Evolutionary conservation across 805 yeast genomes (phyloP).

Genomic region (Teunomyces atbi): DNA sequence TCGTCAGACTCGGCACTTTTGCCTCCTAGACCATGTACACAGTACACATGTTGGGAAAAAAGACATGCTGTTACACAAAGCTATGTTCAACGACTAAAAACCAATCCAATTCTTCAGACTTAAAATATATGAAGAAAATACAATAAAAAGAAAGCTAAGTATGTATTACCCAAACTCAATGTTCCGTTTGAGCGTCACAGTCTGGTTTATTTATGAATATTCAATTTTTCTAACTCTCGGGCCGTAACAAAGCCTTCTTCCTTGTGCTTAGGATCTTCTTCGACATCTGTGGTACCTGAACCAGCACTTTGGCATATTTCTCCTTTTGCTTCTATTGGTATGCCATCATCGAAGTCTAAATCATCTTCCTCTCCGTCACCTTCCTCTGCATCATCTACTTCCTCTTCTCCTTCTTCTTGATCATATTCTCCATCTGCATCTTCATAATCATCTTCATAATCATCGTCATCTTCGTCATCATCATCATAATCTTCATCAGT

Average conservation of each 20-base stretch:
- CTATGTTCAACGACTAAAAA: too few relatives aligned
- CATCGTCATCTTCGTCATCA: constrained; percentile 19
- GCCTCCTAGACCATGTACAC: neutral
- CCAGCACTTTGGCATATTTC: too few relatives aligned
- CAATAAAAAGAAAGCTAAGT: too few relatives aligned
- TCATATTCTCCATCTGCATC: constrained; percentile 28
- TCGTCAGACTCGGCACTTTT: neutral
- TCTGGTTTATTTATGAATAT: neutral
- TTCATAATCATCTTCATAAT: constrained; percentile 24
- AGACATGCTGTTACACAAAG: too few relatives aligned
- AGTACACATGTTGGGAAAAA: neutral
- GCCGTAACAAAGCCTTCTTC: constrained; percentile 1
- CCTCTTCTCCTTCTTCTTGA: constrained; percentile 11
- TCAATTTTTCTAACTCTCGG: neutral
- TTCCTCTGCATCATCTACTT: too few relatives aligned
- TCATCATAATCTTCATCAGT: constrained; percentile 15
- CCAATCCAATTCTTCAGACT: too few relatives aligned
- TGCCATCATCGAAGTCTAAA: neutral
- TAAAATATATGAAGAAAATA: too few relatives aligned
- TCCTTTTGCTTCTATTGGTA: neutral
- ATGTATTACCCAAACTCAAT: too few relatives aligned
- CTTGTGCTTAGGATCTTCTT: neutral
- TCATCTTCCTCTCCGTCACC: constrained; percentile 12
- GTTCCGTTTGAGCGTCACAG: too few relatives aligned
- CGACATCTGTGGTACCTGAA: too few relatives aligned